phyloP scores from a whole-genome alignment of 306 rosid species.

The Malus domestica region ASM211411v1 NC_041803.1:7374501-7375000 shows the following conservation, averaged over 20 bases:
- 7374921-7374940: background rate
- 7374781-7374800: too few species aligned
- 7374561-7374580: background rate
- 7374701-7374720: background rate
- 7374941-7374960: background rate
- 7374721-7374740: background rate
- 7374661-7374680: background rate
- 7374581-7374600: background rate
- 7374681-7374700: background rate
- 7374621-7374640: background rate
- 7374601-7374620: background rate
- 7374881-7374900: background rate
- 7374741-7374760: background rate
- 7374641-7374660: background rate
- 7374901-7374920: background rate
- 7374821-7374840: too few species aligned
- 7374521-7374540: background rate
- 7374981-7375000: background rate
- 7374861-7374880: background rate
- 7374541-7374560: background rate
- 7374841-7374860: too few species aligned
- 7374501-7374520: constrained; percentile 12
- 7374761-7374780: background rate
- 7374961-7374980: background rate
- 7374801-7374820: too few species aligned